Percentiles rank a stretch among this genome's conserved stretches.
Conservation (phyloP, 1,284 basidiomycete genomes). For the Rhizoctonia solani region DNA sequence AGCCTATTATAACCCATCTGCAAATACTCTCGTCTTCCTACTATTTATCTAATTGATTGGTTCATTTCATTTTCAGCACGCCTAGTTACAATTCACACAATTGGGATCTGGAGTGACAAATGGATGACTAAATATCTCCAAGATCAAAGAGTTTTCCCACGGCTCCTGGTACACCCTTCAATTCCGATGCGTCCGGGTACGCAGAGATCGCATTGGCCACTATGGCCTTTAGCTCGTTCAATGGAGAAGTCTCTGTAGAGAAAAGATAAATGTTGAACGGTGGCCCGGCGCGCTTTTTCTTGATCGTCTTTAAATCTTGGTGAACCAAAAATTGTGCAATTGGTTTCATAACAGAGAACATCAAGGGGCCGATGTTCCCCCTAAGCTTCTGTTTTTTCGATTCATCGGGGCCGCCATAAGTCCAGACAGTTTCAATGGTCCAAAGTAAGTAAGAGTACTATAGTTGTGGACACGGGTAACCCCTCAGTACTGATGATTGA, state of each 20-base stretch:
- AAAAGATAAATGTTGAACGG: conserved; percentile 1
- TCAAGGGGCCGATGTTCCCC: conserved; percentile 3
- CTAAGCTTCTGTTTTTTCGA: neutral
- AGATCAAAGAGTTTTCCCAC: neutral
- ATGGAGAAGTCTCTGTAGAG: neutral
- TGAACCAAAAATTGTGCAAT: conserved; percentile 21
- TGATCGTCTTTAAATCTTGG: neutral
- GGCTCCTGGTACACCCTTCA: neutral
- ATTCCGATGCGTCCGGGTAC: neutral
- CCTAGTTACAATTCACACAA: too few relatives aligned
- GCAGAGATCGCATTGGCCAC: neutral
- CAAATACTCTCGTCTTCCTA: too few relatives aligned
- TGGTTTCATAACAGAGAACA: conserved; percentile 6
- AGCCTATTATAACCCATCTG: too few relatives aligned
- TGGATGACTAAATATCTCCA: too few relatives aligned
- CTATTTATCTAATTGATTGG: too few relatives aligned
- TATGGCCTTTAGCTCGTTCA: neutral
- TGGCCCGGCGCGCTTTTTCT: neutral
- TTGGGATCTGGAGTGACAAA: too few relatives aligned
- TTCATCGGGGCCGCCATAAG: neutral
- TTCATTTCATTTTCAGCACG: too few relatives aligned
- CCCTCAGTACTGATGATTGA: neutral
- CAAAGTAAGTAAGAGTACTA: conserved; percentile 28
- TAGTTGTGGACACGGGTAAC: too few relatives aligned
- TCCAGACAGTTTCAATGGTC: conserved; percentile 24